Base-by-base conservation (phyloP, 2,329 filamentous ascomycete genomes). In the Aspergillus cejpii region DNA sequence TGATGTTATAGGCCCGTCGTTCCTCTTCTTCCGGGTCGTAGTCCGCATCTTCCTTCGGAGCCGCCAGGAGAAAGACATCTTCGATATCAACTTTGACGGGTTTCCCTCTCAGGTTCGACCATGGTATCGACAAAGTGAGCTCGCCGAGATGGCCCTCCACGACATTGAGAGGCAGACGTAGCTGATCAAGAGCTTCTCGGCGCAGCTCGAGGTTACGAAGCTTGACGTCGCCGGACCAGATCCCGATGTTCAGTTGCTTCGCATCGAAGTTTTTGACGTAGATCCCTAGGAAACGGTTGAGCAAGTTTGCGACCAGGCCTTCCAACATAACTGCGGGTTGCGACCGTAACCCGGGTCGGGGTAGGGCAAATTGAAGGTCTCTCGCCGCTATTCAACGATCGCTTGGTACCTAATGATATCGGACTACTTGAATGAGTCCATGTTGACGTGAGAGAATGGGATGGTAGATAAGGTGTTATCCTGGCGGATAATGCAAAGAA, bases 251-350 rank as follows among this genome's bases (percentile, higher is more conserved):
- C 55, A 99, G 79, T 74, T 98, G 92, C 61, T 88, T 85, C 43
- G 92, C 88, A 69, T 99, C 92, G 67, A 99, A 98, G 72, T 98
- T 97, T 78, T 94, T 90, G 70, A 99, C 91, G 70, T 98, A 98
- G 85, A 97, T 95, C 78, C 92, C 94, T 80, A 99, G 74, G 72
- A 98, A 97, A 75, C 94, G 86, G 75, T 98, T 98, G 60, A 99
- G 84, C 75, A 99, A 78, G 71, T 91, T 94, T 60, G 92, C 89
- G 53, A 97, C 92, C 58, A 99, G 78, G 57, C 90, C 87, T 79
- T 98, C 92, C 73, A 99, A 81, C 92, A 99, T 98, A 62, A 67
- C 77, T 76, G 72, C 67, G 67, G 67, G 59, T 58, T 67, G 64
- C 65, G 74, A 81, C 78, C 85, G 80, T 88, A 62, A 84, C 81